A percentile compares a stretch with the other conserved stretches of the same genome.
Conservation (phyloP, 139 green algal genomes). For the Haematococcus lacustris region DNA sequence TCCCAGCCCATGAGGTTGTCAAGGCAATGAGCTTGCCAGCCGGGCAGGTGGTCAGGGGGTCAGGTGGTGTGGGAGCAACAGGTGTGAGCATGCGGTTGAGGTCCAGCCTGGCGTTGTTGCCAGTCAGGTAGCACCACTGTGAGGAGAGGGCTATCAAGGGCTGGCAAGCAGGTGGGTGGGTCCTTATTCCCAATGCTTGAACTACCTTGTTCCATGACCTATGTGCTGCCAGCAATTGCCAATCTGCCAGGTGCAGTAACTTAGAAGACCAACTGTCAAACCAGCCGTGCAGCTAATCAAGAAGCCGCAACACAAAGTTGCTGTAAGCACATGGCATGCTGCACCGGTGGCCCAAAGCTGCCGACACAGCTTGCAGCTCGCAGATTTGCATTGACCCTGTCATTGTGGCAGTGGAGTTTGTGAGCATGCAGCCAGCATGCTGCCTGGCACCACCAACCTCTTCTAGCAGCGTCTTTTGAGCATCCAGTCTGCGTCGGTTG, state of each 20-base stretch:
- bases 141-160: neutral
- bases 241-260: neutral
- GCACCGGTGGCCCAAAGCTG: neutral
- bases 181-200: neutral
- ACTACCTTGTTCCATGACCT: neutral
- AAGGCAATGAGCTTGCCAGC: neutral
- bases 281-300: neutral
- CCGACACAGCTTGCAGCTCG: neutral
- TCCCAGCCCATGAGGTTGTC: neutral
- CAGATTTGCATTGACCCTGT: neutral
- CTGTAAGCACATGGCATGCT: neutral
- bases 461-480: slow-evolving; percentile 16
- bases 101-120: neutral
- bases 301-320: neutral
- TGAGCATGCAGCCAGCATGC: neutral
- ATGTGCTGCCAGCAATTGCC: neutral
- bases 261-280: neutral
- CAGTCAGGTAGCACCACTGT: neutral
- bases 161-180: neutral
- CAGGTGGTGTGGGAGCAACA: neutral
- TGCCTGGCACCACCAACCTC: slow-evolving; percentile 13
- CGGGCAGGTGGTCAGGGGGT: neutral
- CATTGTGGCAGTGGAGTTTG: neutral
- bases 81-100: neutral
- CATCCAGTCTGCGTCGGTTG: slow-evolving; percentile 22